Evolutionary conservation across 75 land plant genomes (phyloP), one percentile per base, ranked within the genome.

Genomic region (Selaginella moellendorffii): DNA sequence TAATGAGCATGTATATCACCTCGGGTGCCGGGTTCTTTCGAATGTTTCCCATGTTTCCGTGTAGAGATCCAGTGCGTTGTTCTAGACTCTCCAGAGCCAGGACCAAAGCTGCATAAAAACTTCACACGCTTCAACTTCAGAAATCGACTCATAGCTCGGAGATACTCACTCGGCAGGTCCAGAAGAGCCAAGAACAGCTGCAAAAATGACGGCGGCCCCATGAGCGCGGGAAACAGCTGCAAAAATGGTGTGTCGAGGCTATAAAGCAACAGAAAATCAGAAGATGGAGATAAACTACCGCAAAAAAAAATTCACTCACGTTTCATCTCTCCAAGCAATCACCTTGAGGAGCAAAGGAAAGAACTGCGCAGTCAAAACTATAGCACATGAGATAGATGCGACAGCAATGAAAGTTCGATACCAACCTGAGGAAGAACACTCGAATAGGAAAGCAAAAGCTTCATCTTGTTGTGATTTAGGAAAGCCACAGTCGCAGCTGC

Each of bases 251-350:
- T 73, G 54, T 85, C 89, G 29, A 92, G 65, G 61, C 97, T 91
- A 81, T n/a, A 64, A 36, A n/a, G n/a, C n/a, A n/a, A n/a, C n/a
- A n/a, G n/a, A n/a, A n/a, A n/a, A n/a, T n/a, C n/a, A n/a, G n/a
- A n/a, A n/a, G n/a, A n/a, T n/a, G n/a, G n/a, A n/a, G n/a, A n/a
- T n/a, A n/a, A 63, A n/a, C 26, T 8, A 2, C 17, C 18, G 28
- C n/a, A 14, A 28, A 71, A 58, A n/a, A n/a, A n/a, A n/a, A n/a
- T n/a, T n/a, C n/a, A 53, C 83, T 78, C 84, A 91, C 95, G 65
- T 79, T 54, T 75, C 84, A 53, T 87, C 88, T 73, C 92, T 77
- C 97, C 97, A 92, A 30, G 95, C 95, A 67, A 92, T 76, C 65
- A 92, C 59, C 75, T 92, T 92, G 60, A 92, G 78, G 53, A 92